Percentiles rank a stretch among this genome's conserved stretches.
Evolutionary conservation across 2,329 filamentous ascomycete species (phyloP).

Genomic region (Ophiostoma ips): DNA sequence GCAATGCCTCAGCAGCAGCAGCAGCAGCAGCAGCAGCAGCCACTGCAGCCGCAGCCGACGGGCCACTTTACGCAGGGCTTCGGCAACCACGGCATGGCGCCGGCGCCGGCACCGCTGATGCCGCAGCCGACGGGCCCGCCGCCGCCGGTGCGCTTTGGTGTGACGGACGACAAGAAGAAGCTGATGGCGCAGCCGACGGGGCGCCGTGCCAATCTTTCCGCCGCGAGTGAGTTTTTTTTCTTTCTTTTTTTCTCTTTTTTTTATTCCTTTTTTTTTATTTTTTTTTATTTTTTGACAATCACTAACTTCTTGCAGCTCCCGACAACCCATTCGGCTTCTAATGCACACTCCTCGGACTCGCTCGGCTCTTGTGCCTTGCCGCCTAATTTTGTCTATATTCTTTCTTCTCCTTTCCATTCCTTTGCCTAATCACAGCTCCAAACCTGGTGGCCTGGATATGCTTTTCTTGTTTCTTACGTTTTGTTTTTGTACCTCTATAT

Average conservation of each 20-base stretch:
- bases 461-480: not conserved
- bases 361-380: not conserved
- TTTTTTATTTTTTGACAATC: too few species aligned
- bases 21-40: conserved; percentile 32
- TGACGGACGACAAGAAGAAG: conserved; percentile 58
- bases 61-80: conserved; percentile 39
- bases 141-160: conserved; percentile 79
- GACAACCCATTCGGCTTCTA: conserved; percentile 21
- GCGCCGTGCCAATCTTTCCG: conserved; percentile 73
- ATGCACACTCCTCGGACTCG: not conserved
- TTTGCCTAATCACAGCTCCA: not conserved
- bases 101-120: conserved; percentile 44
- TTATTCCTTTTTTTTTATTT: not conserved
- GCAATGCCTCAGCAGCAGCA: conserved; percentile 30
- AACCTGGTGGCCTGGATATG: not conserved
- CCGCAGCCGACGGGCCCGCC: conserved; percentile 76
- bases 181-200: conserved; percentile 78
- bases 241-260: not conserved
- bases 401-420: not conserved
- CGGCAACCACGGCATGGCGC: conserved; percentile 26
- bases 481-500: not conserved
- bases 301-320: conserved; percentile 14
- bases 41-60: conserved; percentile 59
- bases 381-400: not conserved
- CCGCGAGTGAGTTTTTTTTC: conserved; percentile 73